These are phyloP conservation scores for Globisporangium recalcitrans DNA, from an alignment of 352 stramenopile genomes.

Conservation along the genomic window DNA sequence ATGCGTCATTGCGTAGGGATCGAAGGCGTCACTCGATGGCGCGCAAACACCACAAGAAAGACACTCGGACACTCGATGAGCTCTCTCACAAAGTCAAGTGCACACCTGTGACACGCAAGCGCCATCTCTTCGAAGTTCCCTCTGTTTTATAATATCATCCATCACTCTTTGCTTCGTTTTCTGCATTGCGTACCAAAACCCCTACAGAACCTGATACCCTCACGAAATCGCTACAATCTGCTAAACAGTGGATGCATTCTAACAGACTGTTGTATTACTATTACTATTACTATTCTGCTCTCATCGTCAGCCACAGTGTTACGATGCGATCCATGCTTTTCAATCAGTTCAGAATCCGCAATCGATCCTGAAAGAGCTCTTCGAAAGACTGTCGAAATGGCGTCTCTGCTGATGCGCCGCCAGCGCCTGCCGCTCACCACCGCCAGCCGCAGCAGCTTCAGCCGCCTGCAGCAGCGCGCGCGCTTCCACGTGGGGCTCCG, in stretches of 20 bases:
- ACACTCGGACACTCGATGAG: neutral
- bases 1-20: neutral
- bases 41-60: neutral
- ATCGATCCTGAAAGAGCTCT: neutral
- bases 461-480: neutral
- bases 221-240: neutral
- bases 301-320: neutral
- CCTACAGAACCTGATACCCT: neutral
- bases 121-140: neutral
- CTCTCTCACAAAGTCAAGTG: neutral
- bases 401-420: neutral
- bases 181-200: neutral
- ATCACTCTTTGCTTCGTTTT: neutral
- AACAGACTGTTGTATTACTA: too few relatives aligned
- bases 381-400: neutral
- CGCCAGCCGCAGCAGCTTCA: too few relatives aligned
- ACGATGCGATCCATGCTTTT: slow-evolving; percentile 3
- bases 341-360: neutral
- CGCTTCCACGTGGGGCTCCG: slow-evolving; percentile 48
- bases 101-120: neutral
- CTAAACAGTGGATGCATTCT: neutral
- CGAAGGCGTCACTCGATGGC: neutral
- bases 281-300: too few relatives aligned
- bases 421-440: neutral
- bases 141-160: neutral